Evolutionary conservation across 345 rosid species (phyloP), one percentile per base, ranked within the genome.

Genomic region (Salix caprea): DNA sequence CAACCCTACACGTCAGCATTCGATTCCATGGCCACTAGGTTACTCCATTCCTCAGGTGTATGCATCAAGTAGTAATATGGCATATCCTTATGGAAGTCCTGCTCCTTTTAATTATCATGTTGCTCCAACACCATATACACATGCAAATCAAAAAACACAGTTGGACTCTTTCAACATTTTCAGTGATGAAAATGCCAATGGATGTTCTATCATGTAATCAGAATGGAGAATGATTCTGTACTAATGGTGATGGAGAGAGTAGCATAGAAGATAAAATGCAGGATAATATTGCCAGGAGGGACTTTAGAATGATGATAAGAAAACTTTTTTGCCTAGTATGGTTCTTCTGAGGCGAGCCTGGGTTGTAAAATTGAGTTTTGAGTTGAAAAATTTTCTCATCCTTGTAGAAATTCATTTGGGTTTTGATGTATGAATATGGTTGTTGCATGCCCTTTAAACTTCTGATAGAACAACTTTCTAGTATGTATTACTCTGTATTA

Each of bases 121-220:
- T 14, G 42, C 21, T 7, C 40, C 73, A 54, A 32, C 77, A 66
- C 67, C 40, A 7, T 34, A 28, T n/a, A 16, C 50, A 4, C 14
- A 65, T 77, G 44, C 74, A 61, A 30, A 1, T 64, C 68, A 50
- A 64, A 23, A 39, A 16, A 72, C 71, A 19, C 42, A 73, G 23
- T 0, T 48, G 67, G 77, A 79, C 37, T 61, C 77, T 71, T 39
- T 76, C 52, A 23, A 40, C 69, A 44, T 76, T 72, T 80, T 80
- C 40, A 75, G 82, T 26, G 82, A 75, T 28, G 82, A 79, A 50
- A 79, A 79, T 65, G 75, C 71, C 37, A 23, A 65, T 28, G 82
- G 82, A 26, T 79, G 82, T 54, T 74, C 46, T 6, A 54, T 79
- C 26, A 70, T 75, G 71, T 79, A 75, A 79, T 65, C 7, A 13